These are phyloP conservation scores for Cercospora sojina DNA, from an alignment of 2,329 filamentous ascomycete genomes.

Conservation along the genomic window DNA sequence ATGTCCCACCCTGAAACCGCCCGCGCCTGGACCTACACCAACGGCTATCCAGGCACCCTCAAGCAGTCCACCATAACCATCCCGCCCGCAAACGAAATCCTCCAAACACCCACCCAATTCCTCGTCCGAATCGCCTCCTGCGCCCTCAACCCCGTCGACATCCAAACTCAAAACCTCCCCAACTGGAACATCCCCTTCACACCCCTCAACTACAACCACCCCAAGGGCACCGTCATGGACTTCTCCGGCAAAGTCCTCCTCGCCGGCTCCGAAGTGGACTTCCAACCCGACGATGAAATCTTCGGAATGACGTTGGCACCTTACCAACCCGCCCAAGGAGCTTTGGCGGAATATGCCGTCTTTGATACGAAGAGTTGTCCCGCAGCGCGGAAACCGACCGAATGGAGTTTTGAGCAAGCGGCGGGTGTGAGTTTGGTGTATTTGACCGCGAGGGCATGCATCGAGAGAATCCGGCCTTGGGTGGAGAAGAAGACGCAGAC, in stretches of 20 bases:
- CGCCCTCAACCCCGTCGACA: conserved; percentile 40
- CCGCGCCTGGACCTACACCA: conserved; percentile 39
- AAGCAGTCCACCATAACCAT: conserved; percentile 28
- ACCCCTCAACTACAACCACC: conserved; percentile 20
- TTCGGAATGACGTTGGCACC: conserved; percentile 36
- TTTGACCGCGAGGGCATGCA: conserved; percentile 36
- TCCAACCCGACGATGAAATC: conserved; percentile 35
- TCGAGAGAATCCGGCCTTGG: conserved; percentile 32
- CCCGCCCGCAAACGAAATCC: conserved; percentile 25
- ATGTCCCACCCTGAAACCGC: conserved; percentile 28
- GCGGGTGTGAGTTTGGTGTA: conserved; percentile 37
- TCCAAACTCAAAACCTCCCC: conserved; percentile 40
- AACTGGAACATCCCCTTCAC: conserved; percentile 30
- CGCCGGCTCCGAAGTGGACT: conserved; percentile 22
- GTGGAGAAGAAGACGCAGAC: conserved; percentile 28
- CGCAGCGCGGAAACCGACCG: conserved; percentile 33
- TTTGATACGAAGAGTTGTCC: conserved; percentile 31
- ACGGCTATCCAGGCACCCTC: conserved; percentile 35
- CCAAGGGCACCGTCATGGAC: conserved; percentile 37
- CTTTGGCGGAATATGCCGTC: conserved; percentile 34
- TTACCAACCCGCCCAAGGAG: conserved; percentile 30
- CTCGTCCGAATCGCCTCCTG: conserved; percentile 36
- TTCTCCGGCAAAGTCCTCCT: conserved; percentile 36
- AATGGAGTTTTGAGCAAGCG: conserved; percentile 36
- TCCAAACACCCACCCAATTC: conserved; percentile 27